These are phyloP conservation scores for Gracilariopsis chorda DNA, from an alignment of 23 red algal species.

Conservation along the genomic window DNA sequence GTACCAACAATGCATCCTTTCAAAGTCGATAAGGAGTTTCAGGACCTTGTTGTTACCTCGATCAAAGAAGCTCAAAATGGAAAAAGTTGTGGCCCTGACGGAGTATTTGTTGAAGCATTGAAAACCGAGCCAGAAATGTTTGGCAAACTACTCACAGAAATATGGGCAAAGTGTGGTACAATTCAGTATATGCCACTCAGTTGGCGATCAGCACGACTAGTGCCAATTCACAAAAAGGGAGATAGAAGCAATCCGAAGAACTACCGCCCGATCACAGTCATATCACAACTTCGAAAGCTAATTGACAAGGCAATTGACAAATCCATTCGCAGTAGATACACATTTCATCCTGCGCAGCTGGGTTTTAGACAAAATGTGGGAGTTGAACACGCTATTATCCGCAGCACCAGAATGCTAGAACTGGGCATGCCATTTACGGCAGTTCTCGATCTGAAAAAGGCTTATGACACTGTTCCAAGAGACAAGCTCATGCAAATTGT, in stretches of 20 bases:
- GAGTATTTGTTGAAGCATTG: background rate
- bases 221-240: slow-evolving; percentile 1
- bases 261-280: slow-evolving; percentile 2
- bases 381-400: background rate
- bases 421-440: background rate
- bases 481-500: background rate
- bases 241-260: background rate
- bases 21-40: background rate
- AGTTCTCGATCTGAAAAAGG: background rate
- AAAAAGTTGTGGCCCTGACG: background rate
- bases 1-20: background rate
- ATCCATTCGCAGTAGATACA: background rate
- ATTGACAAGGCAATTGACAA: background rate
- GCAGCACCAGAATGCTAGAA: background rate
- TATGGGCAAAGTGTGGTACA: background rate
- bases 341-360: slow-evolving; percentile 5
- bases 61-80: background rate
- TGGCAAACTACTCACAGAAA: background rate
- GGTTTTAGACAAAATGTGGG: background rate
- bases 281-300: background rate
- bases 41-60: background rate
- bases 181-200: background rate
- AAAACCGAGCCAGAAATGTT: background rate
- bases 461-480: background rate
- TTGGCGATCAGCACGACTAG: background rate